A percentile compares a stretch with the other conserved stretches of the same genome.
These are phyloP conservation scores for Trypanosoma lewisi DNA, from an alignment of 208 protist species.

Conservation along the genomic window DNA sequence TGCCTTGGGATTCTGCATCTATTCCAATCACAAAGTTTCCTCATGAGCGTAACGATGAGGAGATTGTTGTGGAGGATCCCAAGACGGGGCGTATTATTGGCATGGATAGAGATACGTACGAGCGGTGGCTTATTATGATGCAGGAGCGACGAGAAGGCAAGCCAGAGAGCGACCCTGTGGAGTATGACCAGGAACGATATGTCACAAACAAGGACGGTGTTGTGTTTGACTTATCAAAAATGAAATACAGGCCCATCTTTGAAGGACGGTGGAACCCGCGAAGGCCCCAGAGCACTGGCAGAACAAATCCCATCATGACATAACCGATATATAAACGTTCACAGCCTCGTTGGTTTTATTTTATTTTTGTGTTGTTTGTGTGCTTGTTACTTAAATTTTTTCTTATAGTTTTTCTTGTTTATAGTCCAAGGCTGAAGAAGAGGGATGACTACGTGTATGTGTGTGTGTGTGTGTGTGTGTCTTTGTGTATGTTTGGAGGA, in stretches of 20 bases:
- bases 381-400: too few relatives aligned
- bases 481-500: too few relatives aligned
- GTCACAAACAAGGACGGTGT: conserved; percentile 87
- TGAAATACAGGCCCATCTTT: conserved; percentile 85
- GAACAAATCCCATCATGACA: conserved; percentile 83
- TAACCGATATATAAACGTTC: too few relatives aligned
- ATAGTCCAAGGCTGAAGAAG: too few relatives aligned
- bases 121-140: conserved; percentile 86
- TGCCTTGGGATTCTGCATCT: conserved; percentile 79
- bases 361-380: too few relatives aligned
- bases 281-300: conserved; percentile 76
- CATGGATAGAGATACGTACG: conserved; percentile 84
- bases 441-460: too few relatives aligned
- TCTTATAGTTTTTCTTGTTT: too few relatives aligned
- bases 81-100: conserved; percentile 88
- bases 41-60: conserved; percentile 83
- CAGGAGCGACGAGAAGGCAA: conserved; percentile 57
- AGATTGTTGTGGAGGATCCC: conserved; percentile 84
- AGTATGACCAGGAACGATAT: conserved; percentile 89
- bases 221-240: conserved; percentile 86
- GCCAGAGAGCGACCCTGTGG: conserved; percentile 76
- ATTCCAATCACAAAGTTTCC: conserved; percentile 86
- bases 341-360: too few relatives aligned
- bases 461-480: too few relatives aligned
- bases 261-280: conserved; percentile 84